phyloP scores from a whole-genome alignment of 164 flowering plant species.

The Vitis rupestris region DNA sequence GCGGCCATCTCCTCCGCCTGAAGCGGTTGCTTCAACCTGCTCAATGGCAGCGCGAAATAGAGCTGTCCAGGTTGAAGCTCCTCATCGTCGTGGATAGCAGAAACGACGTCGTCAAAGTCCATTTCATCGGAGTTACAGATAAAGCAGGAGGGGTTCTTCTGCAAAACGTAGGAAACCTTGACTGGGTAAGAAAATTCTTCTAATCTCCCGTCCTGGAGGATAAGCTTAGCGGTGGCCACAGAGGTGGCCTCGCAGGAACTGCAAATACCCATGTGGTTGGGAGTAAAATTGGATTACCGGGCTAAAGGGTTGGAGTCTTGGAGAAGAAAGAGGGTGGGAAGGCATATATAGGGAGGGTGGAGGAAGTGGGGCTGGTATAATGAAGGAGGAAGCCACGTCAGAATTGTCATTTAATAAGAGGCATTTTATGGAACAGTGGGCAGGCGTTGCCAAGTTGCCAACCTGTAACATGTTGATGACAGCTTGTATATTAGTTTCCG shows the following conservation, averaged over 20 bases:
- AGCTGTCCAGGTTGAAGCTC: constrained; percentile 74
- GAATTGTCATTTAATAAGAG: constrained; percentile 13
- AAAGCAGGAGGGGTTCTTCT: constrained; percentile 51
- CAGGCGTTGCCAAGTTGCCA: constrained; percentile 33
- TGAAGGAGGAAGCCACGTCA: constrained; percentile 11
- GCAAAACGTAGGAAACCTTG: constrained; percentile 57
- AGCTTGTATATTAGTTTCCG: constrained; percentile 16
- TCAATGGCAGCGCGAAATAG: constrained; percentile 72
- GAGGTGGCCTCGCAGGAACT: constrained; percentile 53
- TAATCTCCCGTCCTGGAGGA: constrained; percentile 64
- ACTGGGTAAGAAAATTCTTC: constrained; percentile 75
- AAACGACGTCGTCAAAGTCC: constrained; percentile 74
- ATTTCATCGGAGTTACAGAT: constrained; percentile 88
- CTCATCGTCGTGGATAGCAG: constrained; percentile 58
- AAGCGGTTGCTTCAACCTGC: constrained; percentile 40
- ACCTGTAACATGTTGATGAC: constrained; percentile 31
- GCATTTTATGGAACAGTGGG: constrained; percentile 11
- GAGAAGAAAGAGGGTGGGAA: not conserved
- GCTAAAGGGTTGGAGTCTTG: not conserved
- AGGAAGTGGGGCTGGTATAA: not conserved
- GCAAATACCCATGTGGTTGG: constrained; percentile 32
- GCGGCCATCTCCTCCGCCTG: constrained; percentile 83
- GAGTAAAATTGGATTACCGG: not conserved
- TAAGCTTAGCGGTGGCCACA: constrained; percentile 64
- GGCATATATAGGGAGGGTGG: not conserved